Evolutionary conservation across 352 stramenopile genomes (phyloP).

Genomic region (Pythium pyrilobum): DNA sequence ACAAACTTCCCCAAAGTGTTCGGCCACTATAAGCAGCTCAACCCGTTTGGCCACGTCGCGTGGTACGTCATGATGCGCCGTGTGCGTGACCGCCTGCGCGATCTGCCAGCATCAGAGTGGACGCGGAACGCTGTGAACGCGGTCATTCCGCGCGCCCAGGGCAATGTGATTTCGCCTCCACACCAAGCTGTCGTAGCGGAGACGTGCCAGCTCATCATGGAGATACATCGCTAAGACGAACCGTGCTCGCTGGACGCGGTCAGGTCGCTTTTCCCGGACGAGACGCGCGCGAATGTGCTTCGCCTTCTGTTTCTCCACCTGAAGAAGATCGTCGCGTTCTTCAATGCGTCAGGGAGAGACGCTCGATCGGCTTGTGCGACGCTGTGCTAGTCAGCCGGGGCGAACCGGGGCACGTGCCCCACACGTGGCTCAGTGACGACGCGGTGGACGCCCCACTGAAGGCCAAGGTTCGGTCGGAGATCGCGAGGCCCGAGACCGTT

Average conservation of each 20-base stretch:
- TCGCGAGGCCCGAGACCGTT: constrained; percentile 27
- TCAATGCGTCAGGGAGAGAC: background rate
- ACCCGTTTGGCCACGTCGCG: constrained; percentile 13
- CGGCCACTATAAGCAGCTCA: background rate
- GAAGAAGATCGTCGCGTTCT: no score
- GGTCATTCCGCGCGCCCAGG: background rate
- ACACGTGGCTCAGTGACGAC: constrained; percentile 32
- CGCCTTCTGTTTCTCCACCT: constrained; percentile 6
- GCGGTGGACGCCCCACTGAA: constrained; percentile 19
- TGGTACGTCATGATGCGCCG: constrained; percentile 10
- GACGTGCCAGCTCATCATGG: constrained; percentile 5
- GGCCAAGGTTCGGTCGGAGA: constrained; percentile 19
- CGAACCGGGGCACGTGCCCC: constrained; percentile 18
- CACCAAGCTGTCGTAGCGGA: background rate
- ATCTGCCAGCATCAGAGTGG: background rate
- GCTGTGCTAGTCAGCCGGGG: constrained; percentile 1
- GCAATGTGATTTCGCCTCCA: background rate
- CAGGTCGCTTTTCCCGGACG: background rate
- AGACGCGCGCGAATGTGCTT: background rate
- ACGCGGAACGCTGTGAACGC: background rate
- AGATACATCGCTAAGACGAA: background rate
- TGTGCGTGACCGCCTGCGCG: background rate
- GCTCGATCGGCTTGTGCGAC: background rate
- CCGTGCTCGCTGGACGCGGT: constrained; percentile 1
- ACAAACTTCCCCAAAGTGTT: background rate